Percentiles rank a stretch among this genome's conserved stretches.
phyloP scores from a whole-genome alignment of 176 grass and related monocot species.

The Hyparrhenia diplandra region DNA sequence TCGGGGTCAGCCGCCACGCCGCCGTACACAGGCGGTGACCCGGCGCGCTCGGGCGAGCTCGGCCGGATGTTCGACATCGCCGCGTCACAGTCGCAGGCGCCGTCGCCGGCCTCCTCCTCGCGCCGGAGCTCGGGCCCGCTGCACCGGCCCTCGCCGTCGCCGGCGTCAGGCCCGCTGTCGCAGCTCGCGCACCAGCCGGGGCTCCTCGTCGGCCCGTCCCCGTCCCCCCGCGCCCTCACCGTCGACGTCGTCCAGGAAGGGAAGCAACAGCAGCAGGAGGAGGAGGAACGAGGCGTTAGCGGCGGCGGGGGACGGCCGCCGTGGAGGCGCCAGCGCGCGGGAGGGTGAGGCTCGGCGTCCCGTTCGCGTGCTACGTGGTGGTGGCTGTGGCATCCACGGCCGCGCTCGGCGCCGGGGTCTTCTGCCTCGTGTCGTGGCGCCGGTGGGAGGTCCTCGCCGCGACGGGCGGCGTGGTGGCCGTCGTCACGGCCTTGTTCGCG shows the following conservation, averaged over 20 bases:
- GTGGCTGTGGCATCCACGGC: constrained; percentile 37
- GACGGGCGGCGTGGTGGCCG: constrained; percentile 22
- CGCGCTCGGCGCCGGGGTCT: constrained; percentile 54
- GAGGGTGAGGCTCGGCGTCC: constrained; percentile 36
- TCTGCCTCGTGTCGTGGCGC: constrained; percentile 41
- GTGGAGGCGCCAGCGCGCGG: not conserved
- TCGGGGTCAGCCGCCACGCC: constrained; percentile 49
- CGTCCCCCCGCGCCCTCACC: no score
- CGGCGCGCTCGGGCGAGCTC: constrained; percentile 62
- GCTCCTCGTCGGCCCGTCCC: constrained; percentile 80
- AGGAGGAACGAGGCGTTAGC: not conserved
- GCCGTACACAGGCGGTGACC: constrained; percentile 88
- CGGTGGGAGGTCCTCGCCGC: constrained; percentile 42
- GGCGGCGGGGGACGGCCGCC: not conserved
- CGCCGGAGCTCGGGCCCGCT: constrained; percentile 49
- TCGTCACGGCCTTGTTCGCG: constrained; percentile 33
- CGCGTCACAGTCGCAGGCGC: not conserved
- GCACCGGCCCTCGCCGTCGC: constrained; percentile 37
- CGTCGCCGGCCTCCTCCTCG: constrained; percentile 44
- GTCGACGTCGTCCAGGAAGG: no score
- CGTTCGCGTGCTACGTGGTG: constrained; percentile 59
- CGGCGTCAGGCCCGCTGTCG: constrained; percentile 61
- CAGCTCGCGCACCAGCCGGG: constrained; percentile 59
- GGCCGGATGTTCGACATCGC: constrained; percentile 91
- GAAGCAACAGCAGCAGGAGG: not conserved